Base-by-base conservation (phyloP, 1,284 basidiomycete species). In the Trichosporon faecale region DNA sequence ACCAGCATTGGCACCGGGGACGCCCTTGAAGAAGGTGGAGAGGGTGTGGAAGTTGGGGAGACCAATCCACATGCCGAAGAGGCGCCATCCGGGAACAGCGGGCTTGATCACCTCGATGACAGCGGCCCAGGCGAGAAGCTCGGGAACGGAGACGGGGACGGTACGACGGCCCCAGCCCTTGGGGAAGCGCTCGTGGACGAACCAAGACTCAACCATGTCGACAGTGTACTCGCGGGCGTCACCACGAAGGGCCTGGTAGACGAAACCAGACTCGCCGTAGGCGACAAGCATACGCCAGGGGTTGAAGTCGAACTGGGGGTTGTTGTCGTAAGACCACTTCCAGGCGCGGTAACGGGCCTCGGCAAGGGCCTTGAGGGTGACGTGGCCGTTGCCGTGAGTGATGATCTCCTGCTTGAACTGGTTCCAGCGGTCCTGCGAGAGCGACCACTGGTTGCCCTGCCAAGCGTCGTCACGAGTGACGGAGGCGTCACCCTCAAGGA, bases 221-320 rank as follows among this genome's bases (percentile, higher is more conserved):
- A 65, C 29, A 33, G 63, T 68, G 37, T 69, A 70, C 57, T 31
- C 14, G 37, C 35, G 64, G 33, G 66, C 31, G 63, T 65, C 61
- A 44, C 72, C 72, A n/a, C 68, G 67, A 44, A 73, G 70, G 14
- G 65, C 64, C 68, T 71, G 55, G 64, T 57, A 60, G 33, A 64
- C 60, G 35, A 73, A 73, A 57, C 68, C 72, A 23, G 72, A 73
- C 72, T 73, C 72, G 60, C 52, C 66, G 70, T 73, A 73, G 37
- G 72, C 72, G 60, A 73, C 72, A 6, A 73, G 31, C 69, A 70
- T 73, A 64, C 72, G 72, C 72, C 72, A 73, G 3, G 72, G 72
- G 69, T 73, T 73, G 60, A 73, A 73, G 69, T 73, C 72, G 29
- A 69, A 69, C 23, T 55, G 55, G 29, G 68, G 66, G 72, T 73